Percentiles rank a stretch among this genome's conserved stretches.
Evolutionary conservation across 78 protist genomes (phyloP).

Genomic region (Dictyostelium capitatum): DNA sequence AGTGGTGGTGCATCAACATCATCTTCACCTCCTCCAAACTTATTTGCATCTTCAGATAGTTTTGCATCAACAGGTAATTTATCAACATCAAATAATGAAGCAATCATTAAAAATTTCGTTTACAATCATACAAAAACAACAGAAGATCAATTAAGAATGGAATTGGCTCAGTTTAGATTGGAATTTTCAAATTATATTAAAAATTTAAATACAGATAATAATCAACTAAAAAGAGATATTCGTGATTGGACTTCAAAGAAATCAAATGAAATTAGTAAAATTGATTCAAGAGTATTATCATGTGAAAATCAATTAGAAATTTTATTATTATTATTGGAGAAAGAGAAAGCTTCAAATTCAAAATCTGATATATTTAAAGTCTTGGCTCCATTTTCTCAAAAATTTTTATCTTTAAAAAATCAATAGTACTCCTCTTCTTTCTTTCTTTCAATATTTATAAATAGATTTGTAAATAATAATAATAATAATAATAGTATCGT

Average conservation of each 20-base stretch:
- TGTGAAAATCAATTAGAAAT: slow-evolving; percentile 64
- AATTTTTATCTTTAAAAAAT: slow-evolving; percentile 4
- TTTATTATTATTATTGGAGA: slow-evolving; percentile 5
- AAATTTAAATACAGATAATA: background rate
- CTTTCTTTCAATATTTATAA: no score
- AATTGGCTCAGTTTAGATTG: slow-evolving; percentile 21
- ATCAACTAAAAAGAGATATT: slow-evolving; percentile 44
- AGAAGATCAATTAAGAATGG: slow-evolving; percentile 5
- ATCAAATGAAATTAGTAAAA: background rate
- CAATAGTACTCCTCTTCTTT: no score
- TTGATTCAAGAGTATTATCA: slow-evolving; percentile 9
- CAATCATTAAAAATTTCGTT: slow-evolving; percentile 8
- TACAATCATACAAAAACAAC: background rate
- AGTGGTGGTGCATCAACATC: background rate
- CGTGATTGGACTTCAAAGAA: slow-evolving; percentile 47
- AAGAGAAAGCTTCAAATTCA: background rate
- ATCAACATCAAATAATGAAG: slow-evolving; percentile 5
- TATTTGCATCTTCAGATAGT: slow-evolving; percentile 3
- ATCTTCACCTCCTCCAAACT: background rate
- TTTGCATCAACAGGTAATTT: background rate
- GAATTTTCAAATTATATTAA: slow-evolving; percentile 31
- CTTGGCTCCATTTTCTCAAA: slow-evolving; percentile 6
- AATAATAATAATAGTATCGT: background rate
- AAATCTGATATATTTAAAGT: slow-evolving; percentile 28
- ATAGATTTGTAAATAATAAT: no score